Percentiles rank a stretch among this genome's conserved stretches.
These are phyloP conservation scores for Leccinum longicurvipes DNA, from an alignment of 768 basidiomycete species.

Conservation along the genomic window DNA sequence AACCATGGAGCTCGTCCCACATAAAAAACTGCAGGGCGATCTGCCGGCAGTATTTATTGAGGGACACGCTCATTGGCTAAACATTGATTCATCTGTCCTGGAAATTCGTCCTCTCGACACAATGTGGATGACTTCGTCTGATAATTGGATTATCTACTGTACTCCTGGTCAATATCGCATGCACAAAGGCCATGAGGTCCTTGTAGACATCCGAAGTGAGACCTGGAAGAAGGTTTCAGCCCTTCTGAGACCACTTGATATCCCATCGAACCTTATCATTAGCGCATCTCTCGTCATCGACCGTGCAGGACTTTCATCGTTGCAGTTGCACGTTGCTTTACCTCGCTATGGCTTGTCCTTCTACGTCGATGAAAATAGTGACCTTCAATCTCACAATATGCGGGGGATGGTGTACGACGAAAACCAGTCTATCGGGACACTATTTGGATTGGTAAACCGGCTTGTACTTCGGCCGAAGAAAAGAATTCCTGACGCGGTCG, in stretches of 20 bases:
- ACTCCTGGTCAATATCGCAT: slow-evolving; percentile 1
- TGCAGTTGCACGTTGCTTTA: slow-evolving; percentile 31
- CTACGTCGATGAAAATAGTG: background rate
- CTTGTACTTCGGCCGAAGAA: background rate
- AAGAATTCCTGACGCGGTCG: background rate
- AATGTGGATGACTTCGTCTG: slow-evolving; percentile 15
- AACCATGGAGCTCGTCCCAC: slow-evolving; percentile 20
- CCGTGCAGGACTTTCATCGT: background rate
- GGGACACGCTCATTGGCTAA: slow-evolving; percentile 28
- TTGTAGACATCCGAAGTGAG: slow-evolving; percentile 24
- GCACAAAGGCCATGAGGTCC: background rate
- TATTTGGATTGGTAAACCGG: background rate
- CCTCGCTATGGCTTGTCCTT: slow-evolving; percentile 19
- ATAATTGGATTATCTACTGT: slow-evolving; percentile 22
- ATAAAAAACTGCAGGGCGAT: slow-evolving; percentile 12
- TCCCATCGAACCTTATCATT: slow-evolving; percentile 15
- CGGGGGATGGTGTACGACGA: background rate
- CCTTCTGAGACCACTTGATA: slow-evolving; percentile 12
- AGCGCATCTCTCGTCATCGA: background rate
- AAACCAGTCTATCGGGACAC: background rate
- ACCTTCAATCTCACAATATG: background rate
- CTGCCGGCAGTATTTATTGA: slow-evolving; percentile 17
- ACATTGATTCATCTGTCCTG: slow-evolving; percentile 13
- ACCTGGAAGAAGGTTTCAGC: slow-evolving; percentile 21
- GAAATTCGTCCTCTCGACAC: slow-evolving; percentile 23